phyloP scores from a whole-genome alignment of 768 basidiomycete species.

The Podaxis sp. region DNA sequence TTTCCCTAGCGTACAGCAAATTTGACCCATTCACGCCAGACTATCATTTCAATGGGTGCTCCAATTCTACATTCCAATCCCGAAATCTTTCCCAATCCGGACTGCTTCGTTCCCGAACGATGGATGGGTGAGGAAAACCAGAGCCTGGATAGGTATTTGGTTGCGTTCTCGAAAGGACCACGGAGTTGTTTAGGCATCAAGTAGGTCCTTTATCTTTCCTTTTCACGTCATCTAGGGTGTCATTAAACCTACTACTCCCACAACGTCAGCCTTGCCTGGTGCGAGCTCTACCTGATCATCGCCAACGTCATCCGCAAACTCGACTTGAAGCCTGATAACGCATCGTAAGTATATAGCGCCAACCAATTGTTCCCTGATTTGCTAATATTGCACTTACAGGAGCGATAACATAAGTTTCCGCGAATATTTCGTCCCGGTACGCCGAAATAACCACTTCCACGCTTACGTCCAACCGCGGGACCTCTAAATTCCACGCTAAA shows the following conservation, averaged over 20 bases:
- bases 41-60: conserved; percentile 40
- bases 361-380: neutral
- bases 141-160: conserved; percentile 41
- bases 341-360: conserved; percentile 10
- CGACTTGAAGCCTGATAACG: conserved; percentile 22
- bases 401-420: conserved; percentile 32
- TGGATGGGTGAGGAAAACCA: conserved; percentile 38
- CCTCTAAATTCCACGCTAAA: neutral
- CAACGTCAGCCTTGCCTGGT: conserved; percentile 31
- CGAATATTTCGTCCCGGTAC: conserved; percentile 37
- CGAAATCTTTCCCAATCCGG: conserved; percentile 41
- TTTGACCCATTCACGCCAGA: conserved; percentile 25
- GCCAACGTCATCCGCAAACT: conserved; percentile 34
- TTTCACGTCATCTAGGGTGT: neutral
- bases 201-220: conserved; percentile 24
- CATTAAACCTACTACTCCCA: neutral
- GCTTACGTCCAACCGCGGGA: conserved; percentile 24
- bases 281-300: conserved; percentile 30
- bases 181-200: conserved; percentile 46
- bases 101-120: conserved; percentile 39
- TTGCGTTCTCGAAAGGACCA: conserved; percentile 45
- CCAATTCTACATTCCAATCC: conserved; percentile 39
- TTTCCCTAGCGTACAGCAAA: neutral
- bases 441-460: conserved; percentile 32
- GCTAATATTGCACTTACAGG: conserved; percentile 18